phyloP scores from a whole-genome alignment of 2,329 filamentous ascomycete genomes.

The Diaporthe vexans region DNA sequence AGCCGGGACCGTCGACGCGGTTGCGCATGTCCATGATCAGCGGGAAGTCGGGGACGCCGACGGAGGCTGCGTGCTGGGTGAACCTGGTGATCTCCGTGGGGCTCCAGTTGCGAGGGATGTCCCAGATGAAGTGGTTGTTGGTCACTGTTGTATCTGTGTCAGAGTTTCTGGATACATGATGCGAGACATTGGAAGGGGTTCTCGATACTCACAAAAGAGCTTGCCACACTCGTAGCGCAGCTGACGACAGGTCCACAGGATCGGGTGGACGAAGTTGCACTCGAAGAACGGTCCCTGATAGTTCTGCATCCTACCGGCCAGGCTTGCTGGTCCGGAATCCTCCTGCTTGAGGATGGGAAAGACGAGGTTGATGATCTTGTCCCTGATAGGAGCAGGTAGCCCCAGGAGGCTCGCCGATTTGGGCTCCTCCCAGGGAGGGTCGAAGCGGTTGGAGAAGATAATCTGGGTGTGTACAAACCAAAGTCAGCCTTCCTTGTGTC shows the following conservation, averaged over 20 bases:
- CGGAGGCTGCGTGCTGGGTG: constrained; percentile 15
- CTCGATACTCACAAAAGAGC: background rate
- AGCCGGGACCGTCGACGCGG: background rate
- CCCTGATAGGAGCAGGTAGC: background rate
- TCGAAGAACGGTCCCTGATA: background rate
- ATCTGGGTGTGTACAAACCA: background rate
- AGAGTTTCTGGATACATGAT: background rate
- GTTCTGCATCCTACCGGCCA: background rate
- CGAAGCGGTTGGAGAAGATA: background rate
- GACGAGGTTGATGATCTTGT: constrained; percentile 11
- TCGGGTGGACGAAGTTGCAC: background rate
- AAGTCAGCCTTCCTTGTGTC: background rate
- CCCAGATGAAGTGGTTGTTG: constrained; percentile 5
- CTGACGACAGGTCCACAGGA: constrained; percentile 32
- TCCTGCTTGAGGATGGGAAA: background rate
- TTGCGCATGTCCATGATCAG: background rate
- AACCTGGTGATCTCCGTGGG: background rate
- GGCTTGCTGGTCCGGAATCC: background rate
- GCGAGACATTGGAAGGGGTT: too few relatives aligned
- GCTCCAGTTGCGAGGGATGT: background rate
- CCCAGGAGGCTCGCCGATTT: background rate
- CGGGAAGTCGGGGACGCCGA: background rate
- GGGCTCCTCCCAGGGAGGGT: background rate
- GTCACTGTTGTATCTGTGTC: constrained; percentile 7
- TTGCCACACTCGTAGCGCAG: constrained; percentile 30